Percentiles rank a stretch among this genome's conserved stretches.
Conservation (phyloP, 208 protist species). For the Kentomonas sorsogonicus region DNA sequence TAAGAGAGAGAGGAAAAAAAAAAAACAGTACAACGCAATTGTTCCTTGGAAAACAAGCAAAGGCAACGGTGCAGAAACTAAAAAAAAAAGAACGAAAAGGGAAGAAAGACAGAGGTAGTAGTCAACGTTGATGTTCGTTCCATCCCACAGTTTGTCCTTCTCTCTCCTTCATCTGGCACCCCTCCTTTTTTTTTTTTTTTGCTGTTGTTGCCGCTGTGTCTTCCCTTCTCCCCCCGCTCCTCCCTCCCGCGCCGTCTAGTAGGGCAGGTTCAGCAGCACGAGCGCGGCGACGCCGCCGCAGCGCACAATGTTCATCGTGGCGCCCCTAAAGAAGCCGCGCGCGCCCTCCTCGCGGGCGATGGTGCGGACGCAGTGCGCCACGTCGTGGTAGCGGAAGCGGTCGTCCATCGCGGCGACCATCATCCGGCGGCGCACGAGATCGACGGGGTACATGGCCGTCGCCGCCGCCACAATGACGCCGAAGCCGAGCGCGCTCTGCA, state of each 20-base stretch:
- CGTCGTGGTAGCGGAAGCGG: slow-evolving; percentile 45
- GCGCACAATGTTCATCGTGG: slow-evolving; percentile 45
- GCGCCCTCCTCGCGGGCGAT: slow-evolving; percentile 58
- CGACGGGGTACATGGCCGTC: slow-evolving; percentile 65
- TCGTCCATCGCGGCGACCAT: slow-evolving; percentile 77
- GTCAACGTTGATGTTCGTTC: too few species aligned
- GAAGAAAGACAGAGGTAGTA: too few species aligned
- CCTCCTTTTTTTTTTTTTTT: not conserved
- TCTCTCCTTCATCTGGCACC: not conserved
- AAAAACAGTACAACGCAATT: too few species aligned
- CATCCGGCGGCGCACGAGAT: slow-evolving; percentile 69
- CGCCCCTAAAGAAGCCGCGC: slow-evolving; percentile 64
- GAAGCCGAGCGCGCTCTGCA: slow-evolving; percentile 43
- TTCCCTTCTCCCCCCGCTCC: not conserved
- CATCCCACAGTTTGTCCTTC: too few species aligned
- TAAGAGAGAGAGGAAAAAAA: too few species aligned
- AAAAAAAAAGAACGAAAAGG: too few species aligned
- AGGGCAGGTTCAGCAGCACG: slow-evolving; percentile 25
- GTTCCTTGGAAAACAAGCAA: too few species aligned
- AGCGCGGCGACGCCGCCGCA: slow-evolving; percentile 45
- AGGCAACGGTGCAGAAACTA: too few species aligned
- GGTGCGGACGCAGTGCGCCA: slow-evolving; percentile 43
- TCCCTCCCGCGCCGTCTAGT: slow-evolving; percentile 10
- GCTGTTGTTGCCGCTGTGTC: not conserved
- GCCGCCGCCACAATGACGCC: slow-evolving; percentile 51